Conservation (phyloP, 2,329 filamentous ascomycete species). For the Ascomycota sp. region DNA sequence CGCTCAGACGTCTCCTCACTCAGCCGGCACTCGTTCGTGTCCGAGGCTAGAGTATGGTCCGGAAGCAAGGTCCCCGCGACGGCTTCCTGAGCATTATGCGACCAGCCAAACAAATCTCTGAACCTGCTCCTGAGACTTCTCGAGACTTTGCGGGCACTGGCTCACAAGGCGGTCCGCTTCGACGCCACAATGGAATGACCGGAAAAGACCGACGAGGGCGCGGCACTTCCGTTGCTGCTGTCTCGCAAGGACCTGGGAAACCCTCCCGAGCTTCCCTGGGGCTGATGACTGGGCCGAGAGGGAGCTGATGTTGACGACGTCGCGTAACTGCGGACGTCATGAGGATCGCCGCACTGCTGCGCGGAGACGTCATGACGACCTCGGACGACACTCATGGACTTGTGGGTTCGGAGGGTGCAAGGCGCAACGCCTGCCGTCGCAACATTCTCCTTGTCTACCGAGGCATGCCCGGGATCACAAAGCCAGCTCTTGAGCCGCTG, state of each 20-base stretch:
- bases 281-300: slow-evolving; percentile 18
- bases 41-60: slow-evolving; percentile 4
- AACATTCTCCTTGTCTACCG: slow-evolving; percentile 10
- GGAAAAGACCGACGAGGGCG: slow-evolving; percentile 12
- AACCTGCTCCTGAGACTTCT: slow-evolving; percentile 39
- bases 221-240: slow-evolving; percentile 19
- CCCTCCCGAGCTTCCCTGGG: slow-evolving; percentile 12
- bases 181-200: slow-evolving; percentile 5
- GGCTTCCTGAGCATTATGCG: slow-evolving; percentile 5
- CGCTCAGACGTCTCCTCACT: slow-evolving; percentile 13
- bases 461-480: slow-evolving; percentile 2
- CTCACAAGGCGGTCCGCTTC: slow-evolving; percentile 17
- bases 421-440: slow-evolving; percentile 2
- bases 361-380: slow-evolving; percentile 11
- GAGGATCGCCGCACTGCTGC: slow-evolving; percentile 15
- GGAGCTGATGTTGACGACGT: slow-evolving; percentile 22
- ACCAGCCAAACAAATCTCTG: slow-evolving; percentile 19
- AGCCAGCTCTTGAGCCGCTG: slow-evolving; percentile 2
- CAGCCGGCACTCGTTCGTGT: slow-evolving; percentile 12
- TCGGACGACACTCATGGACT: slow-evolving; percentile 33
- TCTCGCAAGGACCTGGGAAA: slow-evolving; percentile 30
- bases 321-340: slow-evolving; percentile 15
- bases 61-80: slow-evolving; percentile 1
- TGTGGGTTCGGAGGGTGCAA: slow-evolving; percentile 21
- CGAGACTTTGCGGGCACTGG: slow-evolving; percentile 41